Evolutionary conservation across 345 rosid species (phyloP), one percentile per base, ranked within the genome.

Genomic region (Camelina neglecta): DNA sequence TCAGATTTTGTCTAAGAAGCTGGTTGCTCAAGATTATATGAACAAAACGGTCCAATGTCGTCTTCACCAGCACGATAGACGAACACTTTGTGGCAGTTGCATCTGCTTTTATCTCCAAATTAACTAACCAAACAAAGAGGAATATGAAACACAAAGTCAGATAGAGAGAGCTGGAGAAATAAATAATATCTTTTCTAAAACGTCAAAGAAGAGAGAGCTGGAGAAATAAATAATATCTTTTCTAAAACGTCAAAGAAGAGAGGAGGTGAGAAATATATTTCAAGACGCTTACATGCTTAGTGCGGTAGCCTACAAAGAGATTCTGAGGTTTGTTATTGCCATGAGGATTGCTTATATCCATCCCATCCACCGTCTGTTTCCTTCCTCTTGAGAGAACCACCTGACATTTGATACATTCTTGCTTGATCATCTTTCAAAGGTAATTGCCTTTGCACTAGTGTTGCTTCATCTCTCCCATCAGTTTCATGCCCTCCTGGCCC

Each of bases 301-400:
- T 45, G 53, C 9, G 5, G 33, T 18, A 24, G 20, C 54, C 56
- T 60, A 60, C 42, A 54, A 38, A 55, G 69, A 45, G 71, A 36
- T 64, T 63, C 66, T 24, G 50, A 47, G 80, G 60, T 62, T 49
- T 71, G 72, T 84, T 95, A 87, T 78, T 89, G 93, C 97, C 98
- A 90, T 59, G 93, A 82, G 21, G 89, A 66, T 41, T 88, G 96
- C 82, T 81, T 90, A 77, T 86, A 88, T 54, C 91, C 87, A 72
- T 94, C 98, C 97, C 93, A 90, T 42, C 97, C 92, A 24, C 96
- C 97, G 3, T 92, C 99, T 20, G 97, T 93, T 57, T 92, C 98
- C 76, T 89, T 95, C 79, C 94, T 89, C 85, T 86, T 92, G 26
- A 84, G 78, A 54, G 82, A 26, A 23, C 92, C 86, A 55, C 90